phyloP scores from a whole-genome alignment of 352 stramenopile species.

The Phytophthora citrophthora region DNA sequence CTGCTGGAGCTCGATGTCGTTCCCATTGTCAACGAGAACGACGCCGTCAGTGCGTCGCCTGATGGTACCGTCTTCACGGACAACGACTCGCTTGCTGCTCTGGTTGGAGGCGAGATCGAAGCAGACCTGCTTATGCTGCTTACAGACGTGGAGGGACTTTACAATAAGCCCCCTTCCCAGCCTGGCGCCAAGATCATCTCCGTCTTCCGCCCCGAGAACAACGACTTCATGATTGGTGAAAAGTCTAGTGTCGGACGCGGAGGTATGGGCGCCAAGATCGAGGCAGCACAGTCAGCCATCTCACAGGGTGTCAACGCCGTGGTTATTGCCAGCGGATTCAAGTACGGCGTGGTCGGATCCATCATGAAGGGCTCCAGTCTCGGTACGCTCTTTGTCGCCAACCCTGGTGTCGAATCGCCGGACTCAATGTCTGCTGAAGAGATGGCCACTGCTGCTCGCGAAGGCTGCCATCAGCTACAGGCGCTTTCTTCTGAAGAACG shows the following conservation, averaged over 20 bases:
- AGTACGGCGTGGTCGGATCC: slow-evolving; percentile 92
- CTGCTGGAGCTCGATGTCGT: slow-evolving; percentile 97
- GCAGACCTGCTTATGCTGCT: slow-evolving; percentile 96
- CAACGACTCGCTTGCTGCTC: slow-evolving; percentile 94
- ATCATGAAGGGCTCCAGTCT: slow-evolving; percentile 86
- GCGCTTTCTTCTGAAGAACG: slow-evolving; percentile 86
- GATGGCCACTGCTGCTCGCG: slow-evolving; percentile 85
- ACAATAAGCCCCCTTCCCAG: slow-evolving; percentile 86
- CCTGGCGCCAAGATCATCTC: slow-evolving; percentile 83
- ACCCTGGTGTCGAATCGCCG: slow-evolving; percentile 48
- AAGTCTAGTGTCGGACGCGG: slow-evolving; percentile 90
- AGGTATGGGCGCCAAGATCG: slow-evolving; percentile 96
- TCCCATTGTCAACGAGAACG: slow-evolving; percentile 99
- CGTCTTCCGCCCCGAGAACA: slow-evolving; percentile 65
- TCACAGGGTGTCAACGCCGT: slow-evolving; percentile 90
- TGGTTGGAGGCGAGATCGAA: slow-evolving; percentile 90
- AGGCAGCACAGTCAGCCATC: slow-evolving; percentile 90
- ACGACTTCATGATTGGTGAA: slow-evolving; percentile 75
- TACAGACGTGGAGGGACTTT: slow-evolving; percentile 98
- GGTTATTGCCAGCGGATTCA: slow-evolving; percentile 94
- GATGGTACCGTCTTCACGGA: slow-evolving; percentile 94
- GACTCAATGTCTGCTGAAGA: slow-evolving; percentile 65
- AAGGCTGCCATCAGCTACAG: slow-evolving; percentile 90
- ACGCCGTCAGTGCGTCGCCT: slow-evolving; percentile 91
- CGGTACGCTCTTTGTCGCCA: slow-evolving; percentile 86